Conservation (phyloP, 805 yeast genomes). For the Sugiyamaella chiloensis region DNA sequence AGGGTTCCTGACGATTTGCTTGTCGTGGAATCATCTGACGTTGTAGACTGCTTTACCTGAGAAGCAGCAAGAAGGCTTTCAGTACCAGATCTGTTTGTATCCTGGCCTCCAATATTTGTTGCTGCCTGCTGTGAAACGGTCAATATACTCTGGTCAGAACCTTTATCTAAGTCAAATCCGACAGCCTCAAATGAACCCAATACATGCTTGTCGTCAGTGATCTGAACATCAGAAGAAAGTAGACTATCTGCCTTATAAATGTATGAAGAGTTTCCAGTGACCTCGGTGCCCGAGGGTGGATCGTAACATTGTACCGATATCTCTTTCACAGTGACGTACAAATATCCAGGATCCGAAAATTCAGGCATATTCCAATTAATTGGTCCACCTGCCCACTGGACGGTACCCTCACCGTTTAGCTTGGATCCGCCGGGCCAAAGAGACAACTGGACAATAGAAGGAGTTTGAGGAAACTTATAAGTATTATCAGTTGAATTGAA, state of each 20-base stretch:
- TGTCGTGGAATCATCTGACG: conserved; percentile 4
- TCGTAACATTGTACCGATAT: conserved; percentile 67
- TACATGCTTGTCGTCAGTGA: conserved; percentile 60
- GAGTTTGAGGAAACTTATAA: conserved; percentile 87
- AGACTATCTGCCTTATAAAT: conserved; percentile 49
- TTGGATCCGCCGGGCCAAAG: conserved; percentile 55
- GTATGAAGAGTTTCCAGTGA: conserved; percentile 49
- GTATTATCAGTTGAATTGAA: conserved; percentile 50
- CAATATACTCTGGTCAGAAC: conserved; percentile 16
- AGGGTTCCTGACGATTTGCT: conserved; percentile 21
- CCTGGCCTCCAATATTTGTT: conserved; percentile 15
- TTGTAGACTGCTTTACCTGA: conserved; percentile 7
- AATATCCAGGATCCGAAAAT: conserved; percentile 71
- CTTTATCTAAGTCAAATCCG: conserved; percentile 51
- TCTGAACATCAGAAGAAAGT: conserved; percentile 45
- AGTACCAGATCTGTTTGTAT: conserved; percentile 6
- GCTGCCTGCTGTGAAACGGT: conserved; percentile 17
- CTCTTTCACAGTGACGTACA: conserved; percentile 60
- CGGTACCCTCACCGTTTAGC: conserved; percentile 54
- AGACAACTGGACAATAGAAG: conserved; percentile 71
- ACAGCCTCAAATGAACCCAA: conserved; percentile 49
- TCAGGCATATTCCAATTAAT: conserved; percentile 81
- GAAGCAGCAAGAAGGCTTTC: conserved; percentile 15
- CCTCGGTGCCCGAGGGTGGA: conserved; percentile 55
- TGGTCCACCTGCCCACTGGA: conserved; percentile 82